Conservation (phyloP, 352 stramenopile species). For the Phytophthora cactorum region DNA sequence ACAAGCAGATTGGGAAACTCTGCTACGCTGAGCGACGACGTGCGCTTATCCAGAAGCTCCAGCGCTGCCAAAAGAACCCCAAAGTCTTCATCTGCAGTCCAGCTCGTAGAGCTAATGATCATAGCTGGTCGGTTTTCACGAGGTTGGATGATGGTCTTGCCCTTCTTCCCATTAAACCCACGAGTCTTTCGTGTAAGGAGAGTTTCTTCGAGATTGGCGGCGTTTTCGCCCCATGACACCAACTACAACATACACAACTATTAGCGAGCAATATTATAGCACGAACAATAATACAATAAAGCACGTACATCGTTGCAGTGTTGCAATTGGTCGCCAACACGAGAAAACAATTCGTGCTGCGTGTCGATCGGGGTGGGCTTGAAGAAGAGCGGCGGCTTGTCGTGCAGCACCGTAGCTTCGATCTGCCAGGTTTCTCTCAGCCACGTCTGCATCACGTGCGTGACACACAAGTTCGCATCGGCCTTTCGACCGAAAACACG, state of each 20-base stretch:
- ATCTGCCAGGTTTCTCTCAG: conserved; percentile 92
- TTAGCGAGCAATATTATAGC: neutral
- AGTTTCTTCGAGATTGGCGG: conserved; percentile 55
- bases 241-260: conserved; percentile 23
- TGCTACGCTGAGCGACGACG: conserved; percentile 34
- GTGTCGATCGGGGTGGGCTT: conserved; percentile 77
- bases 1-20: conserved; percentile 90
- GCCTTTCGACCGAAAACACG: conserved; percentile 90
- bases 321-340: conserved; percentile 73
- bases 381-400: conserved; percentile 96
- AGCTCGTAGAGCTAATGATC: conserved; percentile 96
- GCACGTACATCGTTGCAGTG: conserved; percentile 77
- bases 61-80: conserved; percentile 95
- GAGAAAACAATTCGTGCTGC: conserved; percentile 91
- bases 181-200: conserved; percentile 58
- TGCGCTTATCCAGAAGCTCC: conserved; percentile 67
- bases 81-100: conserved; percentile 99
- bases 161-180: conserved; percentile 35
- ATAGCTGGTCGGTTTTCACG: conserved; percentile 70
- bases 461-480: conserved; percentile 97
- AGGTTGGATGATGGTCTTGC: conserved; percentile 28
- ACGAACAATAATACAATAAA: neutral
- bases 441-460: conserved; percentile 95
- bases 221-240: conserved; percentile 40
- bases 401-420: conserved; percentile 90